Evolutionary conservation across 139 green algal genomes (phyloP), one percentile per base, ranked within the genome.

Genomic region (Gonium pectorale): DNA sequence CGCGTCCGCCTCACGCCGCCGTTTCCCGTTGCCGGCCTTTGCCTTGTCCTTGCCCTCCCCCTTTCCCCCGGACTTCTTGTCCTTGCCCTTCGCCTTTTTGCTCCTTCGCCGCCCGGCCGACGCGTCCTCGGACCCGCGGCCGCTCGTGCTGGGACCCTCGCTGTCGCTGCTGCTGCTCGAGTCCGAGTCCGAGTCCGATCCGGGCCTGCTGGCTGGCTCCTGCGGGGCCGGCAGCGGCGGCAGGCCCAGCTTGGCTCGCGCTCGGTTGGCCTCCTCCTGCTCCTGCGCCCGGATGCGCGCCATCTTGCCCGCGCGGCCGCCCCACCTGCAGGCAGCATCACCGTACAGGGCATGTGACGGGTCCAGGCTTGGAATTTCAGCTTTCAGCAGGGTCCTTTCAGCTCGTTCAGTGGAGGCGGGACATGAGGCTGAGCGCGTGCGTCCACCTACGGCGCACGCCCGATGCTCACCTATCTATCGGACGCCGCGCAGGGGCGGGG

Each of bases 231-330:
- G 59, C 59, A 83, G 60, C 62, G 77, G 77, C 63, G 77, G n/a
- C 62, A 83, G 31, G 5, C 77, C 70, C 62, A 67, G 35, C 37
- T 66, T 54, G 4, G 31, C 35, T 37, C 49, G 35, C 15, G 82
- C 72, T 2, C 67, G 43, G 40, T 72, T 37, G 40, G 78, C 63
- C 74, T 69, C 44, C 37, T 79, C 82, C 19, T 87, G 87, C 83
- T 95, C 93, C 81, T 94, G 90, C 59, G 79, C 64, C 7, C 86
- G 62, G 38, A 98, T 96, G 60, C 95, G 94, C 0, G 90, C 94
- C 89, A 98, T 91, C 87, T 98, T 98, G 54, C 92, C 95, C 7
- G 87, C 91, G 0, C 95, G 86, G 4, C 95, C 95, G 5, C 54
- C 92, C 93, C 59, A 92, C 84, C 82, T 74, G 68, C 35, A 8